These are phyloP conservation scores for Pichia sp. DNA, from an alignment of 1,139 yeast genomes.

Conservation along the genomic window DNA sequence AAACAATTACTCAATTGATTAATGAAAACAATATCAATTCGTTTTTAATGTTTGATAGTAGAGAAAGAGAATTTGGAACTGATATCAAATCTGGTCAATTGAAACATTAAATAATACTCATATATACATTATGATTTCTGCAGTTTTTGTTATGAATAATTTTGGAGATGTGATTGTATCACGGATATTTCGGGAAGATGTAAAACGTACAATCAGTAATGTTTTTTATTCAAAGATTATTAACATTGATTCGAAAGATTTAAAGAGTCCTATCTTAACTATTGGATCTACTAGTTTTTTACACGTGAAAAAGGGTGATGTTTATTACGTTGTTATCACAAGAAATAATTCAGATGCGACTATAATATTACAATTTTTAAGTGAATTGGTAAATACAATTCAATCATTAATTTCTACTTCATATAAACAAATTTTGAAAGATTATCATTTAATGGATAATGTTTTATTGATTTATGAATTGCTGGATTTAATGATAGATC, in stretches of 20 bases:
- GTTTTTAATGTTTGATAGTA: too few relatives aligned
- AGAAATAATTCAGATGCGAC: conserved; percentile 69
- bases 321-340: conserved; percentile 84
- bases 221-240: conserved; percentile 58
- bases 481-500: conserved; percentile 70
- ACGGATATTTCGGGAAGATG: conserved; percentile 63
- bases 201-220: conserved; percentile 71
- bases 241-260: conserved; percentile 67
- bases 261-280: conserved; percentile 78
- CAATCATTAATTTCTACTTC: too few relatives aligned
- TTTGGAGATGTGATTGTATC: conserved; percentile 86
- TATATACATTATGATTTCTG: conserved; percentile 56
- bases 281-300: conserved; percentile 89
- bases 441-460: conserved; percentile 31
- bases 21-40: too few relatives aligned
- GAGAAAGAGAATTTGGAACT: not conserved
- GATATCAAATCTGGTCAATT: too few relatives aligned
- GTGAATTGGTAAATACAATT: conserved; percentile 30
- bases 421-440: not conserved
- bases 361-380: conserved; percentile 65
- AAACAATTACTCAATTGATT: too few relatives aligned
- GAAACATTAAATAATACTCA: too few relatives aligned
- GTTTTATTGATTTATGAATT: conserved; percentile 69
- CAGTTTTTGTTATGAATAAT: conserved; percentile 66
- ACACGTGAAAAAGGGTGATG: conserved; percentile 60